Base-by-base conservation (phyloP, 352 stramenopile species). In the Pythium sukuiense region DNA sequence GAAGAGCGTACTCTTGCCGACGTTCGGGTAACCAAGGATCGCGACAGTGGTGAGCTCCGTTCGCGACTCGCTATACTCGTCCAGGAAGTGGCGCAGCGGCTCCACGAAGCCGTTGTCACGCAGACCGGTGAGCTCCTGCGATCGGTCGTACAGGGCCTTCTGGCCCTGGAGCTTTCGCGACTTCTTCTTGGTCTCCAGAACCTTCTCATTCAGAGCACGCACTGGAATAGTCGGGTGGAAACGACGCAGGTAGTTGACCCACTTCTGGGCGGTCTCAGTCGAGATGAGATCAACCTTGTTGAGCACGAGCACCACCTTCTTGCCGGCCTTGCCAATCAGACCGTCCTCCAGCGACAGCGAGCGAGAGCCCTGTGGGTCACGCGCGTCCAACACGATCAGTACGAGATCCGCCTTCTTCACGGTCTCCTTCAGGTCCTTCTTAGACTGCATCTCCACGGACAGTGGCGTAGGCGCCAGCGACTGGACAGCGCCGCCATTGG, bases 211-310 rank as follows among this genome's bases (percentile, higher is more conserved):
- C 11, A 92, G 68, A 37, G 84, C 79, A 24, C 84, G 86, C 52
- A 94, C 97, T 8, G 97, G 81, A 58, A 98, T 93, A 8, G 97
- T 98, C 6, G 97, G 96, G 72, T 98, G 95, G 71, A 96, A 97
- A 39, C 90, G 83, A 30, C 97, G 83, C 39, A 99, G 76, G 62
- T 98, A 96, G 27, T 74, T 93, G 96, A 99, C 72, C 81, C 72
- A 82, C 65, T 54, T 96, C 69, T 98, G 97, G 1, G 97, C 97
- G 30, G 73, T 83, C 46, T 94, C 82, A 32, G 71, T 58, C 11
- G 83, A 66, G 46, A 99, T 87, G n/a, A 99, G 84, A 77, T 99
- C 98, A 67, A 99, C 93, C 81, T 99, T 99, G 86, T 99, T 99
- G 61, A 99, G 74, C 46, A 99, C 96, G 5, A 99, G 83, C 57